Base-by-base conservation (phyloP, 768 basidiomycete genomes). In the Tephrocybe sp. region DNA sequence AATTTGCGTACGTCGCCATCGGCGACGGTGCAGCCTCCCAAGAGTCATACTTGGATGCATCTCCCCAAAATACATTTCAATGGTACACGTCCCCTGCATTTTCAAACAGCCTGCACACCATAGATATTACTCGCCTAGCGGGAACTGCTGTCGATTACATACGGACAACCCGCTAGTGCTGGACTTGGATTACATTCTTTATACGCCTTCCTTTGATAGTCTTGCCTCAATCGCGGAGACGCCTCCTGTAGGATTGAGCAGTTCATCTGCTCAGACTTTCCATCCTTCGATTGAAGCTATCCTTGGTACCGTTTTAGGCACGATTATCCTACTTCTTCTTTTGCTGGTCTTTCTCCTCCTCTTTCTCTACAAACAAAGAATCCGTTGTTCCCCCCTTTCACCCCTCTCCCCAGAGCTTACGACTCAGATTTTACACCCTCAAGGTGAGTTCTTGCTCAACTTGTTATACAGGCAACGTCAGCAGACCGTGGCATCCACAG, bases 51-150 rank as follows among this genome's bases (percentile, higher is more conserved):
- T 32, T 40, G 0, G 65, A 66, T 34, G 58, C 63, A n/a, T 57
- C 59, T 47, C 63, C 63, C 8, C 60, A 54, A 12, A 55, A 49
- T 11, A 61, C 62, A 31, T 55, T 55, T 9, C 62, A 66, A 44
- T 66, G 65, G 65, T 66, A 62, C 26, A 54, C 61, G 44, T 58
- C 65, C 1, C 63, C 63, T 1, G 39, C 35, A 2, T 52, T 66
- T 16, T 18, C 57, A 13, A 62, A 66, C 25, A 64, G 64, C 9
- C 38, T 34, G 12, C 65, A 67, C 37, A 53, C 44, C 11, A 52
- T 67, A 6, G 38, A 37, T 3, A 52, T 67, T 15, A 52, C 55
- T 11, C 59, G 58, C 25, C 49, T 65, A 9, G 52, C 60, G 1
- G 60, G 55, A 19, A 50, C 60, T 12, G 52, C 60, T 11, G 26